These are phyloP conservation scores for Tetrahymena borealis DNA, from an alignment of 73 alveolate genomes.

Conservation along the genomic window DNA sequence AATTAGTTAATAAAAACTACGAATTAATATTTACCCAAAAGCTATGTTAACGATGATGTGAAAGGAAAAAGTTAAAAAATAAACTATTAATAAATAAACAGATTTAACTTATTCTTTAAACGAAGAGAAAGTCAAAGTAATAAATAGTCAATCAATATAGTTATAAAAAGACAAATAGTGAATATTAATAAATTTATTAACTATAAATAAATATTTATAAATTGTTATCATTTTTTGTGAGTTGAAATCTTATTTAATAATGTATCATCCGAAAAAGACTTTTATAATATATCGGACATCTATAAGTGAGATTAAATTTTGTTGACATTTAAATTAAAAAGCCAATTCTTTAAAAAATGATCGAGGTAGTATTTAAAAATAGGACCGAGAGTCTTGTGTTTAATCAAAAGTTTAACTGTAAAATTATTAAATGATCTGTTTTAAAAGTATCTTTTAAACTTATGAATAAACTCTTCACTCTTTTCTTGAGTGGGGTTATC, in stretches of 20 bases:
- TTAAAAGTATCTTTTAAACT: background rate
- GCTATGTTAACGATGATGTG: background rate
- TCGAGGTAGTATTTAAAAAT: background rate
- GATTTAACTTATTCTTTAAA: too few species aligned
- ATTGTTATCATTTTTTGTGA: background rate
- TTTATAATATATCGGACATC: background rate
- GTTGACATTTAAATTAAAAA: background rate
- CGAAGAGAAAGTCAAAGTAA: too few species aligned
- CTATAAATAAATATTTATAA: background rate
- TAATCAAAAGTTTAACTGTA: background rate
- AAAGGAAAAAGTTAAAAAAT: too few species aligned
- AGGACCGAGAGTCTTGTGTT: background rate
- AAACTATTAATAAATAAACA: too few species aligned
- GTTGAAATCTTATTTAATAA: background rate
- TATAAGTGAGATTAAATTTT: background rate
- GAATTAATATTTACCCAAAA: background rate
- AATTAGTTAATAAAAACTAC: background rate
- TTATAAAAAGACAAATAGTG: too few species aligned
- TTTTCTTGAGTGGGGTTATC: background rate
- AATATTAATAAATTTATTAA: too few species aligned
- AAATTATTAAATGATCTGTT: background rate
- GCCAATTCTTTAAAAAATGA: background rate
- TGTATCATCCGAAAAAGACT: background rate
- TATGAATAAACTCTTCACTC: background rate
- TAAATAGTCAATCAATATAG: too few species aligned